Evolutionary conservation across 176 grass and related monocot species (phyloP).

Genomic region (Chrysopogon serrulatus): DNA sequence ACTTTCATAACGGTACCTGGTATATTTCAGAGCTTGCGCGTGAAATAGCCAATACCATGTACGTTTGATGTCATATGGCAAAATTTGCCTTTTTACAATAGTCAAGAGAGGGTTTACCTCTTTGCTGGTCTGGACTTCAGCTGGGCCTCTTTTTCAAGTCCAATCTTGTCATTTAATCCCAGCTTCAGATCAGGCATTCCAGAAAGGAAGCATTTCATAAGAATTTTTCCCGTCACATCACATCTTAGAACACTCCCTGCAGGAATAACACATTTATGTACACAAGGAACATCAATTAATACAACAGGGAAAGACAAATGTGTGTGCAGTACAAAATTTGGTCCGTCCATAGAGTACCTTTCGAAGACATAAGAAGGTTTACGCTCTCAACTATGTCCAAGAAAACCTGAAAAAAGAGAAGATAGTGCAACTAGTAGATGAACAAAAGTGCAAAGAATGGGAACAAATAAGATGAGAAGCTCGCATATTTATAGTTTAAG

Average conservation of each 20-base stretch:
- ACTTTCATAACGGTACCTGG: background rate
- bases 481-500: conserved; percentile 12
- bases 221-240: conserved; percentile 97
- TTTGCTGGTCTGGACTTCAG: conserved; percentile 92
- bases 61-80: background rate
- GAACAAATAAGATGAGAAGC: conserved; percentile 8
- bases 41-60: background rate
- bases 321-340: background rate
- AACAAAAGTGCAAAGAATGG: background rate
- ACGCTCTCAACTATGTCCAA: conserved; percentile 99
- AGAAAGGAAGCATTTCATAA: conserved; percentile 99
- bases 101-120: conserved; percentile 43
- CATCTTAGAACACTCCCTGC: conserved; percentile 94
- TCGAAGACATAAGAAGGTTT: conserved; percentile 99
- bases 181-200: conserved; percentile 99
- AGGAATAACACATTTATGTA: conserved; percentile 18
- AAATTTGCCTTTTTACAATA: background rate
- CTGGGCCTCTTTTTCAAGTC: conserved; percentile 97
- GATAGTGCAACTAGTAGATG: conserved; percentile 1
- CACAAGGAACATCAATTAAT: conserved; percentile 9
- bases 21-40: background rate
- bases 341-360: conserved; percentile 54
- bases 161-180: conserved; percentile 98
- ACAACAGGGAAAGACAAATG: conserved; percentile 10
- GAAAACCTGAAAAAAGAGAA: conserved; percentile 72